These are phyloP conservation scores for Luzula sylvatica DNA, from an alignment of 176 grass and related monocot genomes.

Conservation along the genomic window DNA sequence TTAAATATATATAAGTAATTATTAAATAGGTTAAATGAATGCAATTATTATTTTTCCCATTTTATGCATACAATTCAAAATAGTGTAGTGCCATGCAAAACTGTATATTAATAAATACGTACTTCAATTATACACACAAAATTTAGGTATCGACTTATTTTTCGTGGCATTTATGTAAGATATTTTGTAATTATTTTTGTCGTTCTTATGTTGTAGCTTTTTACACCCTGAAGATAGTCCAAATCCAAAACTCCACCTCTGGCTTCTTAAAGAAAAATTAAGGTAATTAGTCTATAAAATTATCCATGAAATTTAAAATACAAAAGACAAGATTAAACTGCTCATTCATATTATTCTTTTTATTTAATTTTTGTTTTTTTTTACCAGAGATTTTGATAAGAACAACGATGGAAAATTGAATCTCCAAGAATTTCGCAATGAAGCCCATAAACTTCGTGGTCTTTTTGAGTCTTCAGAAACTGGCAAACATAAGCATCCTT, in stretches of 20 bases:
- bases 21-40: background rate
- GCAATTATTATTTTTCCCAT: no score
- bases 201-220: constrained; percentile 10
- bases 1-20: background rate
- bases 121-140: no score
- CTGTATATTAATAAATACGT: no score
- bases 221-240: constrained; percentile 32
- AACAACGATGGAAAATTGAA: constrained; percentile 24
- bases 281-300: constrained; percentile 10
- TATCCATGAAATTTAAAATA: no score
- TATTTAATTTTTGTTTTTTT: background rate
- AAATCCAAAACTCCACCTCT: constrained; percentile 16
- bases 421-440: constrained; percentile 20
- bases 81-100: no score
- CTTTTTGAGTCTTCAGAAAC: background rate
- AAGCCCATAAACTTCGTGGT: background rate
- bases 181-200: background rate
- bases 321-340: no score
- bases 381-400: constrained; percentile 25
- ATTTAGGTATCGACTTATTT: no score
- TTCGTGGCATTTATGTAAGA: no score
- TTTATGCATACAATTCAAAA: no score
- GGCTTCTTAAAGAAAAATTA: constrained; percentile 36
- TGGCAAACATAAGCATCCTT: background rate
- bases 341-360: background rate